Percentiles rank a stretch among this genome's conserved stretches.
Conservation (phyloP, 2,329 filamentous ascomycete genomes). For the Lomentospora prolificans region DNA sequence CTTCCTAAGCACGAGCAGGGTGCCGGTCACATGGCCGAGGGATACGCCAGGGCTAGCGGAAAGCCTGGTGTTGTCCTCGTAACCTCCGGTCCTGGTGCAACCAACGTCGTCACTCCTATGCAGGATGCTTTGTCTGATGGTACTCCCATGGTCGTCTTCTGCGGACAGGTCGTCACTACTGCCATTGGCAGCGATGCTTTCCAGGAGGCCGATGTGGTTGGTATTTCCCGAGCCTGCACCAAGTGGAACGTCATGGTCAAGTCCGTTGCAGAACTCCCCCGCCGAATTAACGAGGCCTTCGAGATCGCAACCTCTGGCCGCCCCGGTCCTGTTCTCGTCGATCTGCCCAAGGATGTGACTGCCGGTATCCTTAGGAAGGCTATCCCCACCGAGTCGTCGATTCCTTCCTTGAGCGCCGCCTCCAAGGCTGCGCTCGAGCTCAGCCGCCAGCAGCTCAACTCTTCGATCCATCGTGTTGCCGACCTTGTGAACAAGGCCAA, state of each 20-base stretch:
- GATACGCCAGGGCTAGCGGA: constrained; percentile 87
- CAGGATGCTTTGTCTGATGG: constrained; percentile 93
- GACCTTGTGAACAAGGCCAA: constrained; percentile 78
- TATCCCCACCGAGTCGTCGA: constrained; percentile 65
- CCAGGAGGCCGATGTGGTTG: constrained; percentile 90
- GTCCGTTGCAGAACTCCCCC: constrained; percentile 83
- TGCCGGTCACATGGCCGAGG: constrained; percentile 96
- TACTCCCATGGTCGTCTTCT: constrained; percentile 92
- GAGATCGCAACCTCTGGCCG: constrained; percentile 93
- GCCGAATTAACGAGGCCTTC: constrained; percentile 94
- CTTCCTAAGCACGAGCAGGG: constrained; percentile 95
- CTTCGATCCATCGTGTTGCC: constrained; percentile 67
- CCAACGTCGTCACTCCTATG: constrained; percentile 93
- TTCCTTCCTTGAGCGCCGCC: constrained; percentile 77
- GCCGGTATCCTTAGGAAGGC: constrained; percentile 72
- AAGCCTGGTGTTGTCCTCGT: constrained; percentile 94
- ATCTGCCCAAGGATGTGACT: constrained; percentile 93
- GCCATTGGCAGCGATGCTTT: constrained; percentile 94
- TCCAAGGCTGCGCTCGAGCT: constrained; percentile 69
- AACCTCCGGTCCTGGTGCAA: constrained; percentile 91
- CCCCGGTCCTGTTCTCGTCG: constrained; percentile 88
- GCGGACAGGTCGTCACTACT: constrained; percentile 80
- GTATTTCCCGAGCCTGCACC: constrained; percentile 88
- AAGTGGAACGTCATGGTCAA: constrained; percentile 99
- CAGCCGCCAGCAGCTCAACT: constrained; percentile 60